A percentile compares a stretch with the other conserved stretches of the same genome.
phyloP scores from a whole-genome alignment of 2,329 filamentous ascomycete genomes.

The Scolecobasidium constrictum region DNA sequence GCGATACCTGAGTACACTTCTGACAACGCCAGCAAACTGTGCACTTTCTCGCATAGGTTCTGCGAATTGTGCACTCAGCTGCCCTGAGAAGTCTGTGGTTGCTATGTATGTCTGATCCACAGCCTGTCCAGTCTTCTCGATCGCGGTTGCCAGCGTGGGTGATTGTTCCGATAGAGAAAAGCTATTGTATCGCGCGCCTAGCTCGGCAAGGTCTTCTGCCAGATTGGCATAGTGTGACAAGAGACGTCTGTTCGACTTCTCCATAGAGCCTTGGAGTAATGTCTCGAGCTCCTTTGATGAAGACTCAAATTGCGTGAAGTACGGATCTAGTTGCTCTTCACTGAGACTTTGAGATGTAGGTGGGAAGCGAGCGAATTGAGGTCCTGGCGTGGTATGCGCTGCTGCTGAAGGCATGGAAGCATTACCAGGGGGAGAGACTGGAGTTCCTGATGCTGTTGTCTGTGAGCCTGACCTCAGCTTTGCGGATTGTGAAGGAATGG shows the following conservation, averaged over 20 bases:
- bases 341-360: slow-evolving; percentile 63
- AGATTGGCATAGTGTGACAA: slow-evolving; percentile 75
- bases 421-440: slow-evolving; percentile 41
- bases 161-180: slow-evolving; percentile 93
- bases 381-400: slow-evolving; percentile 47
- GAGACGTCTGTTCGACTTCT: slow-evolving; percentile 88
- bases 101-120: slow-evolving; percentile 94
- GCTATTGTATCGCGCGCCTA: slow-evolving; percentile 92
- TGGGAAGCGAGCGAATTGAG: slow-evolving; percentile 71
- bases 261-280: slow-evolving; percentile 83
- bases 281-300: slow-evolving; percentile 87
- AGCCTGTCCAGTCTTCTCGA: slow-evolving; percentile 88
- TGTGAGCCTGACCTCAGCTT: slow-evolving; percentile 57
- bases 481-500: slow-evolving; percentile 72
- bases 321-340: slow-evolving; percentile 88
- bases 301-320: slow-evolving; percentile 87
- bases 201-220: slow-evolving; percentile 78
- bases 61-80: slow-evolving; percentile 85
- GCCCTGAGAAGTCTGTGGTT: slow-evolving; percentile 79
- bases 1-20: slow-evolving; percentile 76
- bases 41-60: slow-evolving; percentile 97
- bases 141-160: slow-evolving; percentile 77
- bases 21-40: slow-evolving; percentile 91
- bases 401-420: slow-evolving; percentile 40
- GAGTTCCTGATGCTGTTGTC: slow-evolving; percentile 37